Evolutionary conservation across 768 basidiomycete species (phyloP), one percentile per base, ranked within the genome.

Genomic region (Sistotremastrum suecicum): DNA sequence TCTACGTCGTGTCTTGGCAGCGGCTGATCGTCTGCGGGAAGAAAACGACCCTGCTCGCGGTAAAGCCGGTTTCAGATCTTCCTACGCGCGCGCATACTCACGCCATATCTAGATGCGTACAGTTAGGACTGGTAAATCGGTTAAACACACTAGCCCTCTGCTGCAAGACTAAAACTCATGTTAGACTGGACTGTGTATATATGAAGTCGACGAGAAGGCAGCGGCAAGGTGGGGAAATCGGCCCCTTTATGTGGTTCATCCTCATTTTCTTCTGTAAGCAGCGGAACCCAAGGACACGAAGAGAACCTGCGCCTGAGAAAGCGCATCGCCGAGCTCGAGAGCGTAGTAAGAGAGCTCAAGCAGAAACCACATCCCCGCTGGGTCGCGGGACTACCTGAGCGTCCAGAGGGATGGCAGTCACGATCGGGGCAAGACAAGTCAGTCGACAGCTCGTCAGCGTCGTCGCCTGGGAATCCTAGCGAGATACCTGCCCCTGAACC

Each of bases 241-340:
- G 48, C 28, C 47, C 49, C 9, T 50, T 51, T 50, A 44, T 47
- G 49, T 53, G 47, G 42, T 43, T 28, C 7, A 7, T 43, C 9
- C 36, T 7, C 29, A 5, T 31, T 33, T 34, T 4, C 11, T 34
- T 34, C 45, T 47, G 3, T 44, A 46, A 37, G 40, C 48, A 10
- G 55, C 60, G 58, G 4, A 51, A 54, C 28, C 34, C 11, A 10
- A 20, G 42, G 20, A 20, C 53, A 55, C 12, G 55, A 56, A 31
- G 62, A 65, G 47, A 49, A 54, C 12, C 57, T 59, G 31, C 54
- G 58, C n/a, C 54, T 64, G 12, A 57, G 62, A 9, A 48, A 51
- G 7, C 58, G 64, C 10, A 58, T 66, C 12, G 61, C 60, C 9
- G 64, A 66, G 41, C 57, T 66, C 8, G 64, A 66, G 48, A 58